These are phyloP conservation scores for Erythrobasidium hasegawianum DNA, from an alignment of 1,284 basidiomycete species.

Conservation along the genomic window DNA sequence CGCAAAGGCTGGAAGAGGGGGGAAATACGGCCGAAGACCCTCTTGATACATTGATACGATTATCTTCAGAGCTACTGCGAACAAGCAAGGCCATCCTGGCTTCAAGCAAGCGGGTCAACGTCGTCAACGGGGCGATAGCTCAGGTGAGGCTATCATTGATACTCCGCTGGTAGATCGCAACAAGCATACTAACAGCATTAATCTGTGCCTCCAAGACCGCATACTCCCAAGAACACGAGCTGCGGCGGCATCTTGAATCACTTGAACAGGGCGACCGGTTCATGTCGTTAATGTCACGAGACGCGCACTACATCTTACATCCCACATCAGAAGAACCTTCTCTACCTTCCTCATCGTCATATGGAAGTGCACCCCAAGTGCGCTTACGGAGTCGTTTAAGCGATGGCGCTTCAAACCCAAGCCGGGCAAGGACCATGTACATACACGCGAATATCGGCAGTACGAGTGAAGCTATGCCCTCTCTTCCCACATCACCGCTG, in stretches of 20 bases:
- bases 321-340: neutral
- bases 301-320: constrained; percentile 13
- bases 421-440: constrained; percentile 27
- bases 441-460: constrained; percentile 20
- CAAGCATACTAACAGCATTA: neutral
- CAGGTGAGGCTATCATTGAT: constrained; percentile 15
- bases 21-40: constrained; percentile 13
- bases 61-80: constrained; percentile 13
- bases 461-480: neutral
- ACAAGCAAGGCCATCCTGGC: constrained; percentile 17
- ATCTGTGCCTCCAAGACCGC: constrained; percentile 4
- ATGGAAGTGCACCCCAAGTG: neutral
- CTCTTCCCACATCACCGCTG: too few species aligned
- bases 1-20: neutral
- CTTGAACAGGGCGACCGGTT: constrained; percentile 25
- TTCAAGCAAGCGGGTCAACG: constrained; percentile 11
- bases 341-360: neutral
- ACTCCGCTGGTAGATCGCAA: too few species aligned
- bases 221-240: constrained; percentile 20
- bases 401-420: constrained; percentile 6
- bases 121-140: constrained; percentile 9
- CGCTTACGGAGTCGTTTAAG: constrained; percentile 19
- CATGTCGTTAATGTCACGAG: constrained; percentile 21
- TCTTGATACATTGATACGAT: constrained; percentile 18
- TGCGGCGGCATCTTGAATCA: constrained; percentile 28